Evolutionary conservation across 805 yeast genomes (phyloP).

Genomic region (Candida rishiriensis): DNA sequence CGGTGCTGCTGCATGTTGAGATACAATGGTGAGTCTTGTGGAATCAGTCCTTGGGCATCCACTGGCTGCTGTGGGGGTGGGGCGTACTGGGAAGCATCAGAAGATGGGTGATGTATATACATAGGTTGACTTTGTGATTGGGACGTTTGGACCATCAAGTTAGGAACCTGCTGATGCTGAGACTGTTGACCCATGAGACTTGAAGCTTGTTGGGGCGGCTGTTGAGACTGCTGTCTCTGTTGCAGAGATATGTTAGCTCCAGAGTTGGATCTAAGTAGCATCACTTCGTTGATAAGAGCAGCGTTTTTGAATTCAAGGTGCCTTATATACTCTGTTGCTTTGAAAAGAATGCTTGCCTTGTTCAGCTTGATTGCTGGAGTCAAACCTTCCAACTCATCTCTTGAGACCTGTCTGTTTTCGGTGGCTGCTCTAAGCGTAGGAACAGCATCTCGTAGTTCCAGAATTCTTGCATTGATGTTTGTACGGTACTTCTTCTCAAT

Average conservation of each 20-base stretch:
- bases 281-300: constrained; percentile 47
- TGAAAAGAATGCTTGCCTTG: constrained; percentile 72
- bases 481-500: constrained; percentile 79
- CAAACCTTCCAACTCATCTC: constrained; percentile 64
- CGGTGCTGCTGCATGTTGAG: not conserved
- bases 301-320: constrained; percentile 62
- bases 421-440: constrained; percentile 67
- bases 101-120: not conserved
- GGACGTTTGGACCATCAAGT: not conserved
- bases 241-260: constrained; percentile 11
- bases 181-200: not conserved
- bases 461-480: constrained; percentile 67
- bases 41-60: constrained; percentile 2
- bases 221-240: constrained; percentile 3
- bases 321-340: constrained; percentile 75
- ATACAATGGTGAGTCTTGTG: not conserved
- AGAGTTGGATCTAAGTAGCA: constrained; percentile 35
- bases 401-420: constrained; percentile 28
- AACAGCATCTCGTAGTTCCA: constrained; percentile 69
- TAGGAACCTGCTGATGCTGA: not conserved
- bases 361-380: constrained; percentile 72
- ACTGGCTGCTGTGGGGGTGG: not conserved
- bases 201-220: constrained; percentile 1
- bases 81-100: not conserved
- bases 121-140: not conserved